Percentiles rank a stretch among this genome's conserved stretches.
Evolutionary conservation across 2,329 filamentous ascomycete species (phyloP).

Genomic region (Neophaeococcomyces mojaviensis): DNA sequence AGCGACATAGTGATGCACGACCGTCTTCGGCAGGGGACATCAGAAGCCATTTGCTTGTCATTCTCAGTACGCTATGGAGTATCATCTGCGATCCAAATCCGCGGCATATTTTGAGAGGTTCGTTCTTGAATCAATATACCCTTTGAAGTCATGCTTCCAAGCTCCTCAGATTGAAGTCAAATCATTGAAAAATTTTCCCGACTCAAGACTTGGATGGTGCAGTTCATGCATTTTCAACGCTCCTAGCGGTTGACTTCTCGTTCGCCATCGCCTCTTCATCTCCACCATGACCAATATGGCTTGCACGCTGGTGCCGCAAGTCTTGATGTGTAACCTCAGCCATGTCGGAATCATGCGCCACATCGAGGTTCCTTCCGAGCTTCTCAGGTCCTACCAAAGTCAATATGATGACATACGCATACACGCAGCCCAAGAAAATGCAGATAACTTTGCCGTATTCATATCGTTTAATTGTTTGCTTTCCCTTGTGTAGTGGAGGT

Average conservation of each 20-base stretch:
- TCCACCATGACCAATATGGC: conserved; percentile 7
- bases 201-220: too few species aligned
- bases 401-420: conserved; percentile 49
- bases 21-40: too few species aligned
- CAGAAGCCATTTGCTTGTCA: too few species aligned
- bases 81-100: too few species aligned
- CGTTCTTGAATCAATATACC: too few species aligned
- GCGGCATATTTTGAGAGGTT: too few species aligned
- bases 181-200: conserved; percentile 16
- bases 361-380: conserved; percentile 40
- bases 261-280: conserved; percentile 12
- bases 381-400: conserved; percentile 43
- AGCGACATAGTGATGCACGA: too few species aligned
- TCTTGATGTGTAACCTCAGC: conserved; percentile 29
- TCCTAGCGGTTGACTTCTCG: conserved; percentile 13
- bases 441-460: conserved; percentile 78
- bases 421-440: conserved; percentile 87
- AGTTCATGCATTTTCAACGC: conserved; percentile 13
- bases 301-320: conserved; percentile 12
- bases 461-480: conserved; percentile 44
- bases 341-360: conserved; percentile 41
- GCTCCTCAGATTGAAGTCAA: too few species aligned
- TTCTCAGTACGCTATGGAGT: too few species aligned
- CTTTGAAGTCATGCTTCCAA: too few species aligned
- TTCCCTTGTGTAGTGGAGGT: conserved; percentile 38